Evolutionary conservation across 768 basidiomycete genomes (phyloP).

Genomic region (Macrocybe gigantea): DNA sequence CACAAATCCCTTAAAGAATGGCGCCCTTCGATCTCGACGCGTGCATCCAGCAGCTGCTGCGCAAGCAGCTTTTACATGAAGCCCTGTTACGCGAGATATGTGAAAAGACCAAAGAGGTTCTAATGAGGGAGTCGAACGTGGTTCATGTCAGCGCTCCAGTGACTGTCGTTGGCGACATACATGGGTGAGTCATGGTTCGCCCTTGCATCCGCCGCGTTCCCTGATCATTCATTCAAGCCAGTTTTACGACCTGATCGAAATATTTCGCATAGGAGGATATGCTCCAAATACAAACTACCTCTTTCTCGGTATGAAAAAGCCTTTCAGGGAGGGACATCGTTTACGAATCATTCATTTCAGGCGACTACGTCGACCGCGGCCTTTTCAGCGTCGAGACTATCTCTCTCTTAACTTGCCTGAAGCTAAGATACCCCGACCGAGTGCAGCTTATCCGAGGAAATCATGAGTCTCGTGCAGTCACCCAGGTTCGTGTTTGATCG

Average conservation of each 20-base stretch:
- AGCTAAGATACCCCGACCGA: slow-evolving; percentile 93
- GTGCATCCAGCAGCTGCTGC: slow-evolving; percentile 84
- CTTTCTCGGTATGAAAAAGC: slow-evolving; percentile 66
- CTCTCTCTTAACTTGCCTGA: slow-evolving; percentile 92
- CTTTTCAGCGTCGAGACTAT: slow-evolving; percentile 99
- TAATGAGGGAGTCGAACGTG: slow-evolving; percentile 98
- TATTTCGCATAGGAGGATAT: slow-evolving; percentile 97
- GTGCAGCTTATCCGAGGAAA: slow-evolving; percentile 97
- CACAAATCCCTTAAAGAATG: slow-evolving; percentile 23
- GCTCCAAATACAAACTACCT: slow-evolving; percentile 97
- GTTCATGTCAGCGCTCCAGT: slow-evolving; percentile 96
- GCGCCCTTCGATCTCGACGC: slow-evolving; percentile 93
- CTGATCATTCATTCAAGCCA: slow-evolving; percentile 62
- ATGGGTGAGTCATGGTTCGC: slow-evolving; percentile 66
- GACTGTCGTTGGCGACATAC: slow-evolving; percentile 98
- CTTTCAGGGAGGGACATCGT: slow-evolving; percentile 21
- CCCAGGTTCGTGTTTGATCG: slow-evolving; percentile 64
- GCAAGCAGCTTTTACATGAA: slow-evolving; percentile 93
- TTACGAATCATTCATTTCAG: slow-evolving; percentile 33
- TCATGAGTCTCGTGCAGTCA: slow-evolving; percentile 96
- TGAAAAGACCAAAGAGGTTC: slow-evolving; percentile 98
- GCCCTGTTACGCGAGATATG: slow-evolving; percentile 96
- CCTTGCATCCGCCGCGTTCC: slow-evolving; percentile 9
- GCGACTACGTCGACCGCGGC: slow-evolving; percentile 97
- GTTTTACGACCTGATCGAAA: slow-evolving; percentile 99